Evolutionary conservation across 176 grass and related monocot species (phyloP), one percentile per base, ranked within the genome.

Genomic region (Musa acuminata): DNA sequence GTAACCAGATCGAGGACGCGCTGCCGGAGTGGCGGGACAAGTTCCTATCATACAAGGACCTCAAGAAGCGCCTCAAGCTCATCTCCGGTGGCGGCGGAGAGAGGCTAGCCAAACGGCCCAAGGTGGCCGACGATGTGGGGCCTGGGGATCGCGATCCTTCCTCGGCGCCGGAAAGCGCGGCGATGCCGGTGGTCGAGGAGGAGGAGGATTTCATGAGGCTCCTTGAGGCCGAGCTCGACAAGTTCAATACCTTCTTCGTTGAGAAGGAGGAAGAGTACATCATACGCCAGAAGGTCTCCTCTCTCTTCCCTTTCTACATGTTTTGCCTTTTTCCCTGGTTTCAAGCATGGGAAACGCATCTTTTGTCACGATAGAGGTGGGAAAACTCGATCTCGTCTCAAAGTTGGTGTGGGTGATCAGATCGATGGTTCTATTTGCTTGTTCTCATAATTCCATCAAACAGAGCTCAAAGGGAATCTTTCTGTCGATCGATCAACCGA

Each of bases 261-360:
- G 93, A 92, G 83, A 92, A 90, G 76, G 93, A 96, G 79, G 93
- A 96, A 82, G 89, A 96, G 74, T 96, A 90, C 83, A 92, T 96
- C 85, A 96, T 96, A 78, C 87, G 85, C 69, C 89, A 96, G 75
- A 96, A 96, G 93, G 89, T 96, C 8, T 55, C 14, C 23, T 62
- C 25, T 16, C 59, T 14, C 63, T 24, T 65, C 25, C 10, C 2
- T 64, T 70, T 35, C 29, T 35, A 35, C 29, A 35, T 35, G 29
- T 35, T 35, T 35, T 35, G 29, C 29, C 29, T n/a, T 35, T 35
- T 35, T 4, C 29, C 4, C 5, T 5, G 29, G 3, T 35, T 35
- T 35, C 29, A 35, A 5, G 29, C 29, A 35, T 35, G 29, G 3
- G 0, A 35, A 35, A 35, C 29, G 29, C 29, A 35, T 35, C 29